Evolutionary conservation across 768 basidiomycete genomes (phyloP).

Genomic region (Tylopilus intermedius): DNA sequence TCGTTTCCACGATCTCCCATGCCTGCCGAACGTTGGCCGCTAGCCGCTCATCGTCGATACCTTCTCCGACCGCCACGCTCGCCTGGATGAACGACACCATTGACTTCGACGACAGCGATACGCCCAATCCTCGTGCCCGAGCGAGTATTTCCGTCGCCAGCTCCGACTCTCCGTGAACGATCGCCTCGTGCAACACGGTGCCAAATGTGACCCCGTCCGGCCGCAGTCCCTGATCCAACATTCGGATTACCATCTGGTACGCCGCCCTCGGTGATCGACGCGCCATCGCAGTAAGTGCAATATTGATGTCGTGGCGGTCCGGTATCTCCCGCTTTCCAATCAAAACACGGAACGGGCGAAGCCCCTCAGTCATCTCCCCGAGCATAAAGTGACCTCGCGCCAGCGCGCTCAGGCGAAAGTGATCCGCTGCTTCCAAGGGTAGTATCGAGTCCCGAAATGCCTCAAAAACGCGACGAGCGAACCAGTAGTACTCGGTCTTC

Average conservation of each 20-base stretch:
- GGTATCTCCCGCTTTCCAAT: constrained; percentile 48
- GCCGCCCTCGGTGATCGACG: constrained; percentile 45
- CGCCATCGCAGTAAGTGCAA: constrained; percentile 53
- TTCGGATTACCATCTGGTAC: constrained; percentile 43
- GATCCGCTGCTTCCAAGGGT: constrained; percentile 45
- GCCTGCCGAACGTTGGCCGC: constrained; percentile 37
- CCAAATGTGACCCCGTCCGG: constrained; percentile 56
- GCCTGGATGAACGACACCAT: constrained; percentile 45
- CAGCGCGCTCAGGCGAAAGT: constrained; percentile 52
- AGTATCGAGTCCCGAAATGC: constrained; percentile 41
- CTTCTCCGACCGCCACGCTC: constrained; percentile 28
- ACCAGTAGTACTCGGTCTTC: constrained; percentile 24
- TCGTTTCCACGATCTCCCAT: constrained; percentile 38
- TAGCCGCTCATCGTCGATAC: constrained; percentile 24
- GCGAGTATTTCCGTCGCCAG: constrained; percentile 42
- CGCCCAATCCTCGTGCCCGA: constrained; percentile 34
- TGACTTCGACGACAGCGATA: constrained; percentile 44
- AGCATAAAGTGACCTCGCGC: constrained; percentile 60
- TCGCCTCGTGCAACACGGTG: constrained; percentile 58
- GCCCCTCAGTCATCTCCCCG: constrained; percentile 43
- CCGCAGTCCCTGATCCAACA: constrained; percentile 42
- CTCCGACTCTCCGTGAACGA: constrained; percentile 38
- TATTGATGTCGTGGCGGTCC: constrained; percentile 61
- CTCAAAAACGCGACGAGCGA: constrained; percentile 42
- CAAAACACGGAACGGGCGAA: constrained; percentile 43